phyloP scores from a whole-genome alignment of 2,329 filamentous ascomycete species.

The Cordyceps pruinosa region DNA sequence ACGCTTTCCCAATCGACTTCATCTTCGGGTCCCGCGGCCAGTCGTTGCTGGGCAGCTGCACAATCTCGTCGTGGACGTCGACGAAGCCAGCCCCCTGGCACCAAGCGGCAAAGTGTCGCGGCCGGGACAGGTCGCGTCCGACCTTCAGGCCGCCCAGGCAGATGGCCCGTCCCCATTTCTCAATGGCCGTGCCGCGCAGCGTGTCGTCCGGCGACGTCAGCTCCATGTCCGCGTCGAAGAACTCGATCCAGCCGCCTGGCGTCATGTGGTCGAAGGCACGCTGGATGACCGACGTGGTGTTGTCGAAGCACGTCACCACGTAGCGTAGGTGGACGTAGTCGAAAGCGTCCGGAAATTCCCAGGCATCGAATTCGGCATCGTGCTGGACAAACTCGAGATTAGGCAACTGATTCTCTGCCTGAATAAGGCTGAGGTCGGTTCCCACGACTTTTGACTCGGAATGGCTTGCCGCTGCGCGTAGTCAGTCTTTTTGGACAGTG shows the following conservation, averaged over 20 bases:
- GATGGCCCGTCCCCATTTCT: constrained; percentile 17
- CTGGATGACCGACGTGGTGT: constrained; percentile 41
- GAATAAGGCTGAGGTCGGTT: constrained; percentile 36
- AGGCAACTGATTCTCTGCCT: constrained; percentile 23
- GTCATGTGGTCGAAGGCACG: constrained; percentile 36
- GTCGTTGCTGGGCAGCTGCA: constrained; percentile 24
- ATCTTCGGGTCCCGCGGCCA: constrained; percentile 22
- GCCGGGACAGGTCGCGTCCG: constrained; percentile 21
- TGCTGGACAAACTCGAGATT: constrained; percentile 9
- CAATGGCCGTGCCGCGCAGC: constrained; percentile 8
- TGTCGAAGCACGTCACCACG: constrained; percentile 43
- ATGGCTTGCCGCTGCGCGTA: too few relatives aligned
- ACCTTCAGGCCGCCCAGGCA: constrained; percentile 15
- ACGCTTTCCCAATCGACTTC: too few relatives aligned
- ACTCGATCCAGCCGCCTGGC: constrained; percentile 36
- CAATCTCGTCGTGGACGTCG: constrained; percentile 20
- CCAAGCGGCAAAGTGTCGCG: constrained; percentile 20
- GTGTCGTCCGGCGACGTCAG: constrained; percentile 16
- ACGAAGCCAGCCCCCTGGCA: constrained; percentile 28
- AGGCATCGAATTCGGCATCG: constrained; percentile 10
- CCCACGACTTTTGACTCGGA: too few relatives aligned
- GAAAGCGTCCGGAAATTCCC: constrained; percentile 29
- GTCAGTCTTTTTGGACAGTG: constrained; percentile 8
- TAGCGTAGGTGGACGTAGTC: constrained; percentile 48
- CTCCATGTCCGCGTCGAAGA: constrained; percentile 25